Conservation (phyloP, 2,329 filamentous ascomycete species). For the Fusarium domesticum region DNA sequence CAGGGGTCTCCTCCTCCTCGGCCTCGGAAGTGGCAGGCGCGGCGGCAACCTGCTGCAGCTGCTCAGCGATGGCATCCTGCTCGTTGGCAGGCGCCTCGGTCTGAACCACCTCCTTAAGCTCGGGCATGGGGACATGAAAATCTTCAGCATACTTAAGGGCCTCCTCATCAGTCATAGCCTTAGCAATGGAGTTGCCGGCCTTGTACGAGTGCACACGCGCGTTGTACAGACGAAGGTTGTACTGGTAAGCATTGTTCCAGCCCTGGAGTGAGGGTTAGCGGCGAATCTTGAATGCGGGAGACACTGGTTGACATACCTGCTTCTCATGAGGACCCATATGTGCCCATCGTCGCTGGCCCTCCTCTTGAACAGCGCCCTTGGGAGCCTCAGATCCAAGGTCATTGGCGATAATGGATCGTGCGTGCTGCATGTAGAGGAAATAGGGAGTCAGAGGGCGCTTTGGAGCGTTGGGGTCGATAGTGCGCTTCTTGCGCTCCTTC, state of each 20-base stretch:
- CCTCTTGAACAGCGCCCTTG: constrained; percentile 83
- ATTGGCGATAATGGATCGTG: constrained; percentile 74
- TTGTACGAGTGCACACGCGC: constrained; percentile 65
- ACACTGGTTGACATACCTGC: constrained; percentile 38
- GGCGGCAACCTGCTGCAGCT: constrained; percentile 47
- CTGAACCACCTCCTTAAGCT: constrained; percentile 42
- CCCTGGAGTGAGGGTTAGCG: constrained; percentile 34
- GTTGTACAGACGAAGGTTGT: constrained; percentile 64
- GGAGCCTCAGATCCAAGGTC: constrained; percentile 73
- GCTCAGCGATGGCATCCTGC: constrained; percentile 57
- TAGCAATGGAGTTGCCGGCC: constrained; percentile 54
- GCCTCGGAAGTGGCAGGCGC: constrained; percentile 36
- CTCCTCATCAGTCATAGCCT: constrained; percentile 60
- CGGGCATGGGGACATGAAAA: constrained; percentile 53
- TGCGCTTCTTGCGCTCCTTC: constrained; percentile 87
- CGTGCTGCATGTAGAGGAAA: constrained; percentile 90
- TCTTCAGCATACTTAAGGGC: constrained; percentile 60
- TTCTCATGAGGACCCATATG: constrained; percentile 74
- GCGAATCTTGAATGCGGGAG: not conserved
- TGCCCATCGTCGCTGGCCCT: constrained; percentile 83
- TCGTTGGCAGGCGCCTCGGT: constrained; percentile 40
- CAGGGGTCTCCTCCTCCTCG: constrained; percentile 44
- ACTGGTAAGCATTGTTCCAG: constrained; percentile 66
- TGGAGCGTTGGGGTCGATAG: constrained; percentile 86
- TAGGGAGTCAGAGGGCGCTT: constrained; percentile 93